phyloP scores from a whole-genome alignment of 169 alveolate species.

The Toxoplasma gondii region DNA sequence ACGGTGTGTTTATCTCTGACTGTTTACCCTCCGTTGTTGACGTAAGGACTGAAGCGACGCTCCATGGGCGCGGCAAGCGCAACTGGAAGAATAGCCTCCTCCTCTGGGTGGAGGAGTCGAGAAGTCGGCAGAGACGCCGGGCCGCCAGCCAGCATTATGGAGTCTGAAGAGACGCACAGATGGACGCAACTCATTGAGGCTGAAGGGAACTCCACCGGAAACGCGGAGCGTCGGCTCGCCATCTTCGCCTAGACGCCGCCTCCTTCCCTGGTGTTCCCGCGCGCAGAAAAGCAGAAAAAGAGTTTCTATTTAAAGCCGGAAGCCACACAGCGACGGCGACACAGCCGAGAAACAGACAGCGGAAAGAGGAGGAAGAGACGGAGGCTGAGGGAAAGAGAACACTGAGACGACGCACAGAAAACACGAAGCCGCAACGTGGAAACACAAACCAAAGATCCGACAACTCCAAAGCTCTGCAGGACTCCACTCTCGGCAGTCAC shows the following conservation, averaged over 20 bases:
- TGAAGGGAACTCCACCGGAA: neutral
- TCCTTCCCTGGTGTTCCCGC: too few relatives aligned
- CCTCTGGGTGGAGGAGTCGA: neutral
- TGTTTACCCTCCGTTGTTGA: conserved; percentile 63
- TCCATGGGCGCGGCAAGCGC: conserved; percentile 5
- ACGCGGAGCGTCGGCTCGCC: neutral
- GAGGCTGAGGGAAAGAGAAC: neutral
- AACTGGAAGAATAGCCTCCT: neutral
- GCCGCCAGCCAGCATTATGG: neutral
- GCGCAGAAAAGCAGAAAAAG: too few relatives aligned
- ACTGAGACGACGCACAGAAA: too few relatives aligned
- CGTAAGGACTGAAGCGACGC: conserved; percentile 63
- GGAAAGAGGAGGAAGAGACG: too few relatives aligned
- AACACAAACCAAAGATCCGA: too few relatives aligned
- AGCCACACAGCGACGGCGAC: too few relatives aligned
- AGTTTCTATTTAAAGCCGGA: too few relatives aligned
- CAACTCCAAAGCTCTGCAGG: too few relatives aligned
- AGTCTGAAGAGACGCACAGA: too few relatives aligned
- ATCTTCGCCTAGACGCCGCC: too few relatives aligned
- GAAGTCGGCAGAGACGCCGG: neutral
- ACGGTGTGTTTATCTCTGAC: neutral
- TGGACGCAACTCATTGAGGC: neutral
- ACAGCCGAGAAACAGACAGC: neutral
- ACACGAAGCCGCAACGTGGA: too few relatives aligned
- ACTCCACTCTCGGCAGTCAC: too few relatives aligned